phyloP scores from a whole-genome alignment of 371 early-diverging fungal species.

The Chytridiales sp. region DNA sequence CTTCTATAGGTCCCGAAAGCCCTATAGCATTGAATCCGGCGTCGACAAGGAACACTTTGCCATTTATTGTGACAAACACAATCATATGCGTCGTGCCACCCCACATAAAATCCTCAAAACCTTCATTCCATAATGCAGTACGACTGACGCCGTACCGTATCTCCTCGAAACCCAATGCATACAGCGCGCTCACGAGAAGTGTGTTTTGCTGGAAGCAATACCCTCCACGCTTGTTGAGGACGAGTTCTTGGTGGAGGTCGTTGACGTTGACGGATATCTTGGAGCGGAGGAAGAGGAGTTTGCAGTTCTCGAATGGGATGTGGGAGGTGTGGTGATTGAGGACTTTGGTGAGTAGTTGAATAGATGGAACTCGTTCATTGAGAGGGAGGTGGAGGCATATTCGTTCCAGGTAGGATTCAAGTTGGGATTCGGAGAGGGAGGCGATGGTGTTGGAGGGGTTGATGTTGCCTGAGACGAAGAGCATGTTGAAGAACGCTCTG shows the following conservation, averaged over 20 bases:
- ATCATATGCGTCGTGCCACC: slow-evolving; percentile 2
- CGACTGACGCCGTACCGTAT: not conserved
- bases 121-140: not conserved
- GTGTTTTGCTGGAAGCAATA: slow-evolving; percentile 16
- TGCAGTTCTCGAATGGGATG: slow-evolving; percentile 10
- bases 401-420: not conserved
- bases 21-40: slow-evolving; percentile 13
- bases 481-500: too few relatives aligned
- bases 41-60: not conserved
- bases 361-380: too few relatives aligned
- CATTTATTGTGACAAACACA: slow-evolving; percentile 2
- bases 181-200: slow-evolving; percentile 6
- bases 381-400: not conserved
- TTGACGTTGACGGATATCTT: not conserved
- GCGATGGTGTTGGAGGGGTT: too few relatives aligned
- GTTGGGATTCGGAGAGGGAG: not conserved
- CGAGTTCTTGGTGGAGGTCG: not conserved
- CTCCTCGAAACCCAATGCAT: not conserved
- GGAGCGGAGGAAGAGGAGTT: not conserved
- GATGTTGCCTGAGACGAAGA: too few relatives aligned
- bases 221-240: slow-evolving; percentile 8
- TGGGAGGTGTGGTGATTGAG: not conserved
- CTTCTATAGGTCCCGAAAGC: not conserved
- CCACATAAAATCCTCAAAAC: not conserved
- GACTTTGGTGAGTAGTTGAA: not conserved